Base-by-base conservation (phyloP, 2,329 filamentous ascomycete species). In the Sclerotinia spermophila region DNA sequence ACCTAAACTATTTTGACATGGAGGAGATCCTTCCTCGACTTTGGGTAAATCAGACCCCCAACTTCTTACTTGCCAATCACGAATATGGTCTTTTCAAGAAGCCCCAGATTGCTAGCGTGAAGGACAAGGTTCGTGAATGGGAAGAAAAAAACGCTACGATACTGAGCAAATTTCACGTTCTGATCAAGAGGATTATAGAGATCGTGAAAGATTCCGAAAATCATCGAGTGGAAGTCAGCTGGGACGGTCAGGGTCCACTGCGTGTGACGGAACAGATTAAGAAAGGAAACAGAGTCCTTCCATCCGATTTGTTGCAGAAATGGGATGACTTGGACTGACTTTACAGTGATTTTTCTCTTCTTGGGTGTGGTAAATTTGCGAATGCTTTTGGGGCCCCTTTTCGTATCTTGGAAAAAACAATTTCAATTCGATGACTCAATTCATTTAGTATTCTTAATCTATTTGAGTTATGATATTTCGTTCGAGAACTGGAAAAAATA, bases 51-150 rank as follows among this genome's bases (percentile, higher is more conserved):
- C 86, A 87, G 73, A 83, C 84, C 38, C 81, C 83, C 0, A 85
- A 83, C 69, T 84, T 87, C 71, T 78, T 87, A 45, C 73, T 86
- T 30, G 86, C 84, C 0, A 85, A 83, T 71, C 85, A 88, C 74
- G 72, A 81, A 13, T 75, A 69, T 10, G 81, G 81, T 8, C 45
- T 80, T 0, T 87, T 87, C 74, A 27, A 81, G 17, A 67, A 73
- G 6, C 74, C 74, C 5, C 3, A 72, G 42, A 60, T 77, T 13
- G 67, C 66, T 27, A 60, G 73, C 59, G 72, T 76, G 11, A 58
- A 15, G 35, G 2, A 67, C 6, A 59, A 74, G 19, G 65, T 76
- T 24, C 38, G 65, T 7, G 30, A 68, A n/a, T 76, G 75, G 76
- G 38, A 77, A 42, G 69, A 53, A 1, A 44, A 66, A 3, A 74